Percentiles rank a stretch among this genome's conserved stretches.
Evolutionary conservation across 768 basidiomycete genomes (phyloP).

Genomic region (Amanita jacksonii): DNA sequence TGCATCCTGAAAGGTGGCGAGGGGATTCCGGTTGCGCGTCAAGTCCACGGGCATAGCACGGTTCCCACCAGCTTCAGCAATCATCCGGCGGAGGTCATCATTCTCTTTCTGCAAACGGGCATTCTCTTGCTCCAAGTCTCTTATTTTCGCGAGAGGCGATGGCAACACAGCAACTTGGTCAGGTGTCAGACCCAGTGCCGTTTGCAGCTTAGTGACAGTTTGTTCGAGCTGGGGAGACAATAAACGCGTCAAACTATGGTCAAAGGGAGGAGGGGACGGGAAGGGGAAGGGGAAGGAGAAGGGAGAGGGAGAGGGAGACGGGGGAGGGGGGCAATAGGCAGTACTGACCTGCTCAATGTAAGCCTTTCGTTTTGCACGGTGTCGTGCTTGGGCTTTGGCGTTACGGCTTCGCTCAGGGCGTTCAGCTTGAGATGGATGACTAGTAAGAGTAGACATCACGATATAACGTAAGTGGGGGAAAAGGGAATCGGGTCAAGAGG

Average conservation of each 20-base stretch:
- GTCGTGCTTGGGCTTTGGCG: slow-evolving; percentile 81
- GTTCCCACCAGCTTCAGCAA: slow-evolving; percentile 36
- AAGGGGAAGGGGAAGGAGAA: no score
- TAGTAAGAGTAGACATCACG: slow-evolving; percentile 52
- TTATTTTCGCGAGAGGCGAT: slow-evolving; percentile 63
- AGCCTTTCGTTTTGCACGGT: slow-evolving; percentile 87
- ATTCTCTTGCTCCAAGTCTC: slow-evolving; percentile 80
- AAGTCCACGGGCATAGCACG: slow-evolving; percentile 31
- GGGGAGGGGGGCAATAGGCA: slow-evolving; percentile 1
- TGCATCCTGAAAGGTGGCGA: slow-evolving; percentile 38
- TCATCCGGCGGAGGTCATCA: slow-evolving; percentile 61
- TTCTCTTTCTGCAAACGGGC: slow-evolving; percentile 60
- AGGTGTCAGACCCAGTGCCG: slow-evolving; percentile 58
- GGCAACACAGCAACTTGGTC: slow-evolving; percentile 70
- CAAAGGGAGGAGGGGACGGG: no score
- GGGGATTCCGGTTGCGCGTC: slow-evolving; percentile 35
- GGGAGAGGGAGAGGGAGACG: no score
- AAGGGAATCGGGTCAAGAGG: slow-evolving; percentile 43
- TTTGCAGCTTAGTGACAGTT: slow-evolving; percentile 79
- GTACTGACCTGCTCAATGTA: slow-evolving; percentile 76
- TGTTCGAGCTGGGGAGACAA: slow-evolving; percentile 57
- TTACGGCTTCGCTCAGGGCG: slow-evolving; percentile 81
- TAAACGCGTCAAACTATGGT: no score
- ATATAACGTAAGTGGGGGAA: slow-evolving; percentile 39
- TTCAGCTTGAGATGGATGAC: slow-evolving; percentile 47